Base-by-base conservation (phyloP, 768 basidiomycete species). In the Phaeotremella skinneri region DNA sequence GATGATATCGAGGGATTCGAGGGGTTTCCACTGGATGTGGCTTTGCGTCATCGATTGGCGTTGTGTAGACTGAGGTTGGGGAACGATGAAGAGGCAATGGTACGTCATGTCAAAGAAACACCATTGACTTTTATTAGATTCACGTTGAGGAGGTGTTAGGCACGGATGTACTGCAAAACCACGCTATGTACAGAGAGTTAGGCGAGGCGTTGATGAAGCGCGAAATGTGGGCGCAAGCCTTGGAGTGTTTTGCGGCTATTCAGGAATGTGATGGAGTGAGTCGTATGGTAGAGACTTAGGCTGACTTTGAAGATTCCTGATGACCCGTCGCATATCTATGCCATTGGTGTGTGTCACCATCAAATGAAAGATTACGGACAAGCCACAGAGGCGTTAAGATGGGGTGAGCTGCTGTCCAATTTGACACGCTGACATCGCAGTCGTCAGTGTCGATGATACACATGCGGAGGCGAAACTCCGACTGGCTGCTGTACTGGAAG, bases 401-500 rank as follows among this genome's bases (percentile, higher is more conserved):
- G 87, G 72, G 84, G 91, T 90, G 52, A 25, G 82, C 73, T 25
- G 14, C 26, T 29, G 23, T 45, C 7, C 30, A 32, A 25, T n/a
- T 4, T 55, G 6, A 41, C 7, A 20, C n/a, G 48, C 43, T 63
- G 54, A 60, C 30, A 26, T 21, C 20, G 9, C 64, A 94, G 92
- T 93, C 29, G 80, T 87, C 17, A 80, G 82, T 2, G 84, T 83
- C 0, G 88, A 92, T 72, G 86, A 90, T 0, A 81, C 82, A 0
- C 83, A 90, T 64, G 84, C 85, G 67, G 89, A 92, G 27, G 87
- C 86, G 26, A 91, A 91, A 75, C 86, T 93, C 83, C 88, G 89
- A 62, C 82, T 97, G 0, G 94, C 93, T 0, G 89, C 89, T 63
- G 84, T 92, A 14, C 90, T 91, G 63, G 94, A 99, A 75, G 85